These are phyloP conservation scores for Penicillium roqueforti DNA, from an alignment of 495 filamentous ascomycete species.

Conservation along the genomic window DNA sequence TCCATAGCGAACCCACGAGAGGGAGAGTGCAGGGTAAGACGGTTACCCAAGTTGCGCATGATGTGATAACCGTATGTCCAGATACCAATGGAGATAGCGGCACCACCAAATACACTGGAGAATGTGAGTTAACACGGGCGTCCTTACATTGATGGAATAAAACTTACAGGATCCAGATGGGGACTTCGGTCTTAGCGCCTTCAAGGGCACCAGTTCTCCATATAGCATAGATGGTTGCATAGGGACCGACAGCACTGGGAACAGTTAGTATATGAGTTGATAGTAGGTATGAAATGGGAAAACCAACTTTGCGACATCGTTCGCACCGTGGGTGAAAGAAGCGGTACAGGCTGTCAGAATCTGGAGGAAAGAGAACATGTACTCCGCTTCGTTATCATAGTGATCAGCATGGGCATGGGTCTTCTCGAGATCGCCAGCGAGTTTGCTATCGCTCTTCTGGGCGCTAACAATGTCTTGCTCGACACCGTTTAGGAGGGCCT, in stretches of 20 bases:
- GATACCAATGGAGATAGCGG: not conserved
- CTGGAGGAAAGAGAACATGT: not conserved
- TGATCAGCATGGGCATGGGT: not conserved
- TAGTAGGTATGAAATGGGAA: not conserved
- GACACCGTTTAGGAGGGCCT: not conserved
- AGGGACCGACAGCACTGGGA: not conserved
- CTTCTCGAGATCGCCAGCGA: not conserved
- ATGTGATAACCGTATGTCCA: not conserved
- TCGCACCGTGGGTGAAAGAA: not conserved
- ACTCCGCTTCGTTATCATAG: not conserved
- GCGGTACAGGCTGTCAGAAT: not conserved
- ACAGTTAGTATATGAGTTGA: not conserved
- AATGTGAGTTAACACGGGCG: not conserved
- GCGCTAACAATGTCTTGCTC: not conserved
- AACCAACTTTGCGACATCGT: not conserved
- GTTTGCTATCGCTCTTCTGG: not conserved
- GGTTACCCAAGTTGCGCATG: not conserved
- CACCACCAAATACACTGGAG: not conserved
- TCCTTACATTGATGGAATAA: not conserved
- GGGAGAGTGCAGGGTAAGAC: not conserved
- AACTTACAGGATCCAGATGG: not conserved
- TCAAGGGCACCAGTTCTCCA: not conserved
- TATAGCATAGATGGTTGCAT: not conserved
- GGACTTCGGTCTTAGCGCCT: not conserved
- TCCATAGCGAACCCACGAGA: not conserved